These are phyloP conservation scores for Volvox carteri DNA, from an alignment of 163 green algal genomes.

Conservation along the genomic window DNA sequence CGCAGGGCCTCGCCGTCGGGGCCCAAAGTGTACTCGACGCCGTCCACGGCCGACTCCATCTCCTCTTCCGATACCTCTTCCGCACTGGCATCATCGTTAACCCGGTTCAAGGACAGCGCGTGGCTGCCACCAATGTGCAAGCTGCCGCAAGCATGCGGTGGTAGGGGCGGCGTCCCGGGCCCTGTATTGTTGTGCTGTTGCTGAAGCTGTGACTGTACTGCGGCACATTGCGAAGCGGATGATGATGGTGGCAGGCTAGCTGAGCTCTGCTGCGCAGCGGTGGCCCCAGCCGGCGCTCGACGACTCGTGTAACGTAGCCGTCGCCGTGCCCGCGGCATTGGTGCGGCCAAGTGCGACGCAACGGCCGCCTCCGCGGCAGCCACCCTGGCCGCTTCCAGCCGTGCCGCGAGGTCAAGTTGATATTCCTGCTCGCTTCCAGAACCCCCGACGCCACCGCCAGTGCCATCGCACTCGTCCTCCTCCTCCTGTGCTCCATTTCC, in stretches of 20 bases:
- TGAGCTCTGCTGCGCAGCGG: background rate
- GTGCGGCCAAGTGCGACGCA: background rate
- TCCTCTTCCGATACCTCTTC: slow-evolving; percentile 55
- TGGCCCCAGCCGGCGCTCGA: background rate
- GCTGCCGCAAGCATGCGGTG: slow-evolving; percentile 14
- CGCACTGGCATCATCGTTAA: slow-evolving; percentile 1
- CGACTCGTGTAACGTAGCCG: slow-evolving; percentile 45
- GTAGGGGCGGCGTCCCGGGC: slow-evolving; percentile 17
- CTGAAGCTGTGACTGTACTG: background rate
- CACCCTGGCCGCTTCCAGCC: background rate
- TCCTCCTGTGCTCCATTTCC: background rate
- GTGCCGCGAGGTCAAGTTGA: background rate
- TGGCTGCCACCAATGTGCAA: slow-evolving; percentile 25
- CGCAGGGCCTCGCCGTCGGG: slow-evolving; percentile 7
- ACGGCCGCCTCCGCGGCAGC: background rate
- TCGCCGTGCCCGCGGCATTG: slow-evolving; percentile 21
- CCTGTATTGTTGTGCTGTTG: background rate
- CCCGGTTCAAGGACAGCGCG: slow-evolving; percentile 10
- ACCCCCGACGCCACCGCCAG: background rate
- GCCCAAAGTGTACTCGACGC: background rate
- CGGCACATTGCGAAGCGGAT: background rate
- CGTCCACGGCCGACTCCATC: slow-evolving; percentile 42
- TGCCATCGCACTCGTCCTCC: background rate
- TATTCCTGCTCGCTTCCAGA: slow-evolving; percentile 43
- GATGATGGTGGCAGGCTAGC: background rate